Base-by-base conservation (phyloP, 495 filamentous ascomycete genomes). In the Terfezia boudieri region DNA sequence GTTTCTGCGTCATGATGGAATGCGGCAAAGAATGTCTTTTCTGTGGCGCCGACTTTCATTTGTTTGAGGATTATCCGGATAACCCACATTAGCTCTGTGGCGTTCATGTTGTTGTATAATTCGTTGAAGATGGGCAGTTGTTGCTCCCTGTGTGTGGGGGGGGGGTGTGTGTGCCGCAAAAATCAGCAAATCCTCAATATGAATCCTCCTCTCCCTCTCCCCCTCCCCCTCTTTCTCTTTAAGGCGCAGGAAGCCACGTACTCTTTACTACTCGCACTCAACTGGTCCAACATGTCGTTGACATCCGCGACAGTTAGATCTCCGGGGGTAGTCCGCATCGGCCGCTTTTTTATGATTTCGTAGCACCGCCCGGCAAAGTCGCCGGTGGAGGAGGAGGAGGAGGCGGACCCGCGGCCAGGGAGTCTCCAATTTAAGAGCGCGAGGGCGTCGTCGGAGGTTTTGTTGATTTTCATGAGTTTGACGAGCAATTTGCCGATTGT, bases 1-100 rank as follows among this genome's bases (percentile, higher is more conserved):
- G 73, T 81, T 65, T 92, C 89, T 1, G 81, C 92, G 66, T 96
- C 87, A 0, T 86, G 84, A 67, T 98, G 90, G 88, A 87, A 96
- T 50, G 58, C 53, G 51, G 88, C 75, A 56, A 98, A 78, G 58
- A 96, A 76, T 0, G 90, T 94, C 66, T 85, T 84, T 68, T 96
- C 92, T 0, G 86, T 86, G 10, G 92, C 92, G 4, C 92, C 90
- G n/a, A 98, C 78, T 67, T 89, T 95, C 56, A 51, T 35, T 62
- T 59, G 85, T 53, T 85, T 84, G 37, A 98, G 72, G 46, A 96
- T 86, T 54, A 98, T 95, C 6, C 90, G 81, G 55, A 96, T 82
- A 53, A 95, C 69, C 90, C 90, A 98, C 73, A 81, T 81, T 37
- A 98, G 66, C 68, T 98, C 90, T 55, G 90, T 82, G 0, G 92